Evolutionary conservation across 192 early-diverging fungal species (phyloP), one percentile per base, ranked within the genome.

Genomic region (Phlyctochytrium arcticum): DNA sequence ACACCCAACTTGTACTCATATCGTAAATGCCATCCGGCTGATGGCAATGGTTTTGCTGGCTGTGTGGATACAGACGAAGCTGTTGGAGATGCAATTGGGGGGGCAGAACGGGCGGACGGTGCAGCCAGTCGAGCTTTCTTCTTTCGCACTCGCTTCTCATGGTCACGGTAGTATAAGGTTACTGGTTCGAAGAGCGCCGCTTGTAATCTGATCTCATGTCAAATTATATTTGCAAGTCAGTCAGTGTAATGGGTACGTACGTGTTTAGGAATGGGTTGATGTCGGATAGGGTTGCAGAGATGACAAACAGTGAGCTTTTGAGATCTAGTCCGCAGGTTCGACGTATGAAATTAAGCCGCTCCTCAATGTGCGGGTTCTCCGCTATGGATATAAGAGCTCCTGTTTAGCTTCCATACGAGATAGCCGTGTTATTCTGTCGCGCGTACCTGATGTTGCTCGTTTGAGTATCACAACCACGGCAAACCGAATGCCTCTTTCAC

Each of bases 151-250:
- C 86, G 69, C 59, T 92, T 93, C 23, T 84, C 80, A 57, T 80
- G 84, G 36, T 94, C 87, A 44, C 83, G 83, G 74, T 91, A 95
- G 64, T 91, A 92, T 44, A n/a, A n/a, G n/a, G n/a, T n/a, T 74
- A 88, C 80, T 26, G 80, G 66, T 64, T 93, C 91, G 39, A 82
- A 85, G 6, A 91, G 73, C 7, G 80, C 75, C 67, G 74, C 61
- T 55, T 90, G 87, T 15, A 92, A 54, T 30, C 87, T 92, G 57
- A 37, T 24, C 15, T 15, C 46, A 21, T 42, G n/a, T n/a, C n/a
- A n/a, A n/a, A n/a, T n/a, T n/a, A n/a, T n/a, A n/a, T n/a, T n/a
- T n/a, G n/a, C n/a, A n/a, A n/a, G n/a, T n/a, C n/a, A n/a, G n/a
- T n/a, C n/a, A n/a, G n/a, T n/a, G n/a, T n/a, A n/a, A n/a, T n/a